Conservation (phyloP, 768 basidiomycete genomes). For the Stropharia rugosoannulata region DNA sequence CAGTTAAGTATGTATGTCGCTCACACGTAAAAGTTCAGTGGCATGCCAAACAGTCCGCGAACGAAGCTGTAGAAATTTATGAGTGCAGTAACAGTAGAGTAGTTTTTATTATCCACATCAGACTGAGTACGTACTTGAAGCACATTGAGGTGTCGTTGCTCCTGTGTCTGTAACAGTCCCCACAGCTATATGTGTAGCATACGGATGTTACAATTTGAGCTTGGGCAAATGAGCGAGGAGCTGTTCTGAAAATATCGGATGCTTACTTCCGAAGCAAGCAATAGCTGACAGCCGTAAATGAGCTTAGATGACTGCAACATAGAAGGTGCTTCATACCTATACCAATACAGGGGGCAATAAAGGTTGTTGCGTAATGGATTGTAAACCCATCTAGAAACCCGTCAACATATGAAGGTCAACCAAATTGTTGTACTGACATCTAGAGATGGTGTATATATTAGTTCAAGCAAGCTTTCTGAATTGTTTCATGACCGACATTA, state of each 20-base stretch:
- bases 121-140: slow-evolving; percentile 28
- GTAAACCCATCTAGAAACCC: slow-evolving; percentile 29
- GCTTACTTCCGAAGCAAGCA: slow-evolving; percentile 36
- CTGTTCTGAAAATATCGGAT: neutral
- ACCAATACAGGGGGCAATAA: slow-evolving; percentile 36
- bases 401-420: neutral
- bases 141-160: slow-evolving; percentile 39
- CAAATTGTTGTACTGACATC: slow-evolving; percentile 8
- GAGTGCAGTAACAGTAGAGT: neutral
- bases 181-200: slow-evolving; percentile 38
- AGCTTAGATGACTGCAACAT: neutral
- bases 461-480: too few species aligned
- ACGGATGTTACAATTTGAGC: slow-evolving; percentile 37
- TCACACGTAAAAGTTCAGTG: slow-evolving; percentile 38
- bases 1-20: neutral
- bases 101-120: too few species aligned
- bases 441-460: neutral
- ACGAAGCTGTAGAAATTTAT: slow-evolving; percentile 26
- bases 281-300: slow-evolving; percentile 20
- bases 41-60: slow-evolving; percentile 34
- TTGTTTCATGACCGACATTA: slow-evolving; percentile 21
- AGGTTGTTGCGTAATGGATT: slow-evolving; percentile 30
- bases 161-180: slow-evolving; percentile 34
- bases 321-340: slow-evolving; percentile 26
- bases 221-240: slow-evolving; percentile 4